phyloP scores from a whole-genome alignment of 2,329 filamentous ascomycete species.

The Aspergillus sp. region DNA sequence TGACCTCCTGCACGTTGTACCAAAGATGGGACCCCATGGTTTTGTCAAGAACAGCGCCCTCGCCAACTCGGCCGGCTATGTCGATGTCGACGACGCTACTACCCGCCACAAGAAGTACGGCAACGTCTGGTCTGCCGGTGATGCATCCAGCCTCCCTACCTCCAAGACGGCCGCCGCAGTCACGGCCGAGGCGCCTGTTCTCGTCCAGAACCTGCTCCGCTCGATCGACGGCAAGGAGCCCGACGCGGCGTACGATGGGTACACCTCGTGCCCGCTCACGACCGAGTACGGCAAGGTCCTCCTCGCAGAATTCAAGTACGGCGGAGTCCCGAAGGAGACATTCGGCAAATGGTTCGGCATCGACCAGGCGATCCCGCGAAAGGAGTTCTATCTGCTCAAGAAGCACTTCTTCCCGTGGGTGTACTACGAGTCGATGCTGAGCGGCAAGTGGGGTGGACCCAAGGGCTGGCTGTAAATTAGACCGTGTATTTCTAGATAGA shows the following conservation, averaged over 20 bases:
- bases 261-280: constrained; percentile 56
- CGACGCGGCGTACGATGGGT: constrained; percentile 53
- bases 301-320: constrained; percentile 66
- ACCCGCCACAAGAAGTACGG: constrained; percentile 54
- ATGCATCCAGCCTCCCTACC: constrained; percentile 60
- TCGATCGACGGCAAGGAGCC: constrained; percentile 48
- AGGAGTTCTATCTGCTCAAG: constrained; percentile 62
- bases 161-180: constrained; percentile 58
- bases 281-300: constrained; percentile 63
- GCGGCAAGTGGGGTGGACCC: constrained; percentile 62
- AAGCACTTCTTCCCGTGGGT: constrained; percentile 70
- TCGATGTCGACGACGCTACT: constrained; percentile 58
- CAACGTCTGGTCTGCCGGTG: constrained; percentile 61
- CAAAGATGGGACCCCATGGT: constrained; percentile 59
- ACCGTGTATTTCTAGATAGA: neutral
- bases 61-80: constrained; percentile 57
- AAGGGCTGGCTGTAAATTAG: constrained; percentile 47
- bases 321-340: constrained; percentile 62
- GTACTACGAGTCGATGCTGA: constrained; percentile 60
- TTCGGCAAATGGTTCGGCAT: constrained; percentile 56
- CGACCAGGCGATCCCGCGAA: constrained; percentile 57
- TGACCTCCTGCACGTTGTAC: constrained; percentile 58
- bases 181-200: constrained; percentile 52
- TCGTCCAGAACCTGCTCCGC: constrained; percentile 51
- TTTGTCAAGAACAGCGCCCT: constrained; percentile 56